Evolutionary conservation across 2,329 filamentous ascomycete species (phyloP).

Genomic region (Trichoderma aggressivum): DNA sequence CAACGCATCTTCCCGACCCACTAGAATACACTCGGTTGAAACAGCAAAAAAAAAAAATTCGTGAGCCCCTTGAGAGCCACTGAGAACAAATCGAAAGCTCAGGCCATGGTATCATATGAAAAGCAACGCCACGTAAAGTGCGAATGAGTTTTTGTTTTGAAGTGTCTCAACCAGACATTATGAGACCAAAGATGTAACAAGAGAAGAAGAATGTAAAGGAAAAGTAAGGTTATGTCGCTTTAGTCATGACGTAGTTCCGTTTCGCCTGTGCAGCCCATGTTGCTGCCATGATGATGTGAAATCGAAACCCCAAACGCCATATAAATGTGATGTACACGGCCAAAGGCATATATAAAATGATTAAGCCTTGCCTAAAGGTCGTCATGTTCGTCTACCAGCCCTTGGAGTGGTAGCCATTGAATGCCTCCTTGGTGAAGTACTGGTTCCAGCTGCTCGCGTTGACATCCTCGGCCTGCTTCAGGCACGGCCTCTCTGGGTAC

Average conservation of each 20-base stretch:
- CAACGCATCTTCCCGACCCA: conserved; percentile 17
- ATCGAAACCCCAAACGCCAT: conserved; percentile 9
- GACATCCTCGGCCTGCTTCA: conserved; percentile 57
- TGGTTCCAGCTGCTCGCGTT: conserved; percentile 79
- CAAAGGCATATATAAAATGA: conserved; percentile 1
- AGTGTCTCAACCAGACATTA: conserved; percentile 17
- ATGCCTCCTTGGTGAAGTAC: conserved; percentile 77
- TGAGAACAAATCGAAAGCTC: conserved; percentile 4
- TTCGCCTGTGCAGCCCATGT: conserved; percentile 14
- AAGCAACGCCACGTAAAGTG: conserved; percentile 20
- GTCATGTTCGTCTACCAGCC: conserved; percentile 34
- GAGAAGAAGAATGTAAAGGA: neutral
- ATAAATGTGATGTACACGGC: conserved; percentile 15
- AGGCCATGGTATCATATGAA: conserved; percentile 21
- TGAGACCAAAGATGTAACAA: conserved; percentile 13
- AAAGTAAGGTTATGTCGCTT: conserved; percentile 4
- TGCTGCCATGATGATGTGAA: conserved; percentile 10
- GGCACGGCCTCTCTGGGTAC: conserved; percentile 65
- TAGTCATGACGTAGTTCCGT: conserved; percentile 15
- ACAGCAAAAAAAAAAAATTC: neutral
- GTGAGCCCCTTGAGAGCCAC: conserved; percentile 1
- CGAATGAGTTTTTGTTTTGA: conserved; percentile 4
- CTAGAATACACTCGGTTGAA: conserved; percentile 17
- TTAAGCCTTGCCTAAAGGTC: conserved; percentile 12
- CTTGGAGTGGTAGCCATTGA: conserved; percentile 45